phyloP scores from a whole-genome alignment of 345 rosid genomes.

The Syzygium oleosum region DNA sequence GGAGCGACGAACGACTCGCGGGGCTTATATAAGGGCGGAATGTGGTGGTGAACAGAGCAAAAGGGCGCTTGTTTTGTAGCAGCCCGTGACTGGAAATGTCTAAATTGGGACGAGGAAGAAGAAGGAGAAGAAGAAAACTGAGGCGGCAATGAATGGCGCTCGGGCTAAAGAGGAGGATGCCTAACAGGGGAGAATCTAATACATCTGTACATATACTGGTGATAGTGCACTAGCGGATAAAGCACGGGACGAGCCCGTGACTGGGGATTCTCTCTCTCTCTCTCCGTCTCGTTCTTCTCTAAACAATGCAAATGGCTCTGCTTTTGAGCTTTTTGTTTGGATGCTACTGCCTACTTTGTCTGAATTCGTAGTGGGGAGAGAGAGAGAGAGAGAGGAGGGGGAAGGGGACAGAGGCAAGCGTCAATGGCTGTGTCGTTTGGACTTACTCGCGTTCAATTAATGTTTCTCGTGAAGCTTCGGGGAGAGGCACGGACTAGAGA shows the following conservation, averaged over 20 bases:
- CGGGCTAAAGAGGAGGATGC: neutral
- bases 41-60: neutral
- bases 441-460: neutral
- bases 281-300: neutral
- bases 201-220: neutral
- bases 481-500: neutral
- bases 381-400: neutral
- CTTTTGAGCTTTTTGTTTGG: neutral
- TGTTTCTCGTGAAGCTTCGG: neutral
- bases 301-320: neutral
- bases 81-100: constrained; percentile 33
- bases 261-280: neutral
- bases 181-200: neutral
- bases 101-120: neutral
- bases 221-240: neutral
- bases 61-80: constrained; percentile 26
- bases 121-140: neutral
- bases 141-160: neutral
- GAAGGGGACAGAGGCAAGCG: neutral
- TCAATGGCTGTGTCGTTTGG: neutral
- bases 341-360: neutral
- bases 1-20: neutral
- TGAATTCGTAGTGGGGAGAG: neutral
- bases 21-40: neutral
- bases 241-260: neutral